Percentiles rank a stretch among this genome's conserved stretches.
phyloP scores from a whole-genome alignment of 169 alveolate species.

The Cyclospora cayetanensis region DNA sequence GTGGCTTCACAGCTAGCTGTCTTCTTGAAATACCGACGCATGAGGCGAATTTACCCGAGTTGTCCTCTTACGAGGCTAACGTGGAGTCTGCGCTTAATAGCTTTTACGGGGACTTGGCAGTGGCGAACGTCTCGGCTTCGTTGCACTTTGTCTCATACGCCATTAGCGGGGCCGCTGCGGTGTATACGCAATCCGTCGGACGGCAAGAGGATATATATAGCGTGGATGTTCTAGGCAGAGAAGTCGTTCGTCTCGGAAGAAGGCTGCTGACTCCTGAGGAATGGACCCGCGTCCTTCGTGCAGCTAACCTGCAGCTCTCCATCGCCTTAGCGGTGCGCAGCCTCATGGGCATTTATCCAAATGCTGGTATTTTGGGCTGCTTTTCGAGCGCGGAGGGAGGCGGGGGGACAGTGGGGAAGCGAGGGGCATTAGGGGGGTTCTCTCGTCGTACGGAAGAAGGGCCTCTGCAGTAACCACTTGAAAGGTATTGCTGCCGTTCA shows the following conservation, averaged over 20 bases:
- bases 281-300: neutral
- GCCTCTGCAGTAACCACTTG: no score
- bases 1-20: constrained; percentile 17
- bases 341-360: no score
- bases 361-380: no score
- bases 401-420: no score
- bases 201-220: neutral
- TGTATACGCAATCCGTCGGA: neutral
- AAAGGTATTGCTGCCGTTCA: no score
- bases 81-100: neutral
- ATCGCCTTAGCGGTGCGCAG: neutral
- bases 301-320: neutral
- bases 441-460: no score
- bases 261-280: neutral
- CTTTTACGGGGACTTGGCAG: neutral
- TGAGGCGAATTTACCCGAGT: neutral
- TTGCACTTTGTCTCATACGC: neutral
- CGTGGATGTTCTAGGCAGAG: neutral
- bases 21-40: neutral
- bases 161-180: constrained; percentile 24
- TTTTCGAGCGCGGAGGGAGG: no score
- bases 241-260: neutral
- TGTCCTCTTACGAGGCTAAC: neutral
- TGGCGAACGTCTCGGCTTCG: neutral
- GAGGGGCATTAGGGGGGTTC: no score